Evolutionary conservation across 1,284 basidiomycete species (phyloP), one percentile per base, ranked within the genome.

Genomic region (Neotropicomus parvogracilis): DNA sequence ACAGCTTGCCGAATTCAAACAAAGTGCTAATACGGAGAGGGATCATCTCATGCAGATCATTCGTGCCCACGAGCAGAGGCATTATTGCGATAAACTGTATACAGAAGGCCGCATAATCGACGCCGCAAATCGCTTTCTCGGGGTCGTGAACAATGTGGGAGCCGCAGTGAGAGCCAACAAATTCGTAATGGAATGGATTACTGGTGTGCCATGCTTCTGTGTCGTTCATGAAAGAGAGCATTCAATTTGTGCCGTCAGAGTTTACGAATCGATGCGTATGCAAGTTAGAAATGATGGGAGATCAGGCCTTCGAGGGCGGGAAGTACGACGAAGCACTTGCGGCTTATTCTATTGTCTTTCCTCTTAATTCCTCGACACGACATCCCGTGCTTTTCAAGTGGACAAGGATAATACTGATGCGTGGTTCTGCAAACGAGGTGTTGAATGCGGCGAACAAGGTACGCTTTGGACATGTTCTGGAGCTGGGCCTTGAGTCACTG

Each of bases 371-470:
- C 9, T 26, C 19, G 1, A 21, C 29, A 0, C 4, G 40, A 8
- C 11, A n/a, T 6, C n/a, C 24, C 4, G 2, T 50, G 3, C 7
- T 50, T 2, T 12, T 7, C 1, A 54, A 56, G n/a, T 56, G 54
- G 54, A 43, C 17, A 5, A 37, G 14, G 4, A 6, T 9, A 3
- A 12, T 13, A 7, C 34, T 50, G 10, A 10, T 13, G 19, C 16
- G 6, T 6, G 19, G 27, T 3, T 54, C 52, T 13, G 24, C 10
- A 16, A 4, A 26, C 6, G 29, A 47, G 19, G 37, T n/a, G 3
- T 24, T 54, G 26, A 2, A 4, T 10, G 36, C 27, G 1, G 17
- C 50, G 6, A 2, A 3, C n/a, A 21, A 47, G 50, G 51, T 52
- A 39, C 20, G 20, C 3, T 27, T 27, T 14, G n/a, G n/a, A 1